Evolutionary conservation across 2,329 filamentous ascomycete species (phyloP), one percentile per base, ranked within the genome.

Genomic region (Penicillium sp.): DNA sequence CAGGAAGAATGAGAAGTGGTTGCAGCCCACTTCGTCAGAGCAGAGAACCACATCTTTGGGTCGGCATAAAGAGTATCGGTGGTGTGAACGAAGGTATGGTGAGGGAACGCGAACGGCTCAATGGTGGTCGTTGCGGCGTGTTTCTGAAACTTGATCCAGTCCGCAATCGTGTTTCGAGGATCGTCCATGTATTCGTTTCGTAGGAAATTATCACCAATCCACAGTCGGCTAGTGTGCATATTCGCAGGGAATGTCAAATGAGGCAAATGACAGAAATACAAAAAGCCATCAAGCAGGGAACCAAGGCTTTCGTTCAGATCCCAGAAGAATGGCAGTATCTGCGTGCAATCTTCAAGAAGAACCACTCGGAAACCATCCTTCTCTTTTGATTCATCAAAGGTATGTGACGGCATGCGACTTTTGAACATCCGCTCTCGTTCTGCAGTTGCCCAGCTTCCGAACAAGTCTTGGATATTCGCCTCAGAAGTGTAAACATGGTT

Each of bases 311-410:
- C 19, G 2, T 57, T 56, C 8, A 59, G 46, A 5, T 61, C 62
- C 46, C 60, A 63, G 33, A 72, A 69, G 8, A 53, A 68, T 52
- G 55, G 79, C 62, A 96, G 67, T 28, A 88, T 79, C 0, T 83
- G 79, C 58, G 84, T 76, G 19, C 97, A 78, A 69, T 97, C 94
- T 0, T 85, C 83, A 63, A 87, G 91, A 67, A 97, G 83, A 43
- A 96, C 83, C 4, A 94, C 84, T 35, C 91, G 83, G 62, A 89
- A 96, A 0, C 91, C 89, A 66, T 97, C 93, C 56, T 92, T 88
- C 60, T 90, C 88, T 16, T 82, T 83, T 2, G 84, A 81, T 26
- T 91, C 86, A 68, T 97, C 91, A 57, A 88, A 78, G 0, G 88
- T 88, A 46, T 89, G 84, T 16, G 89, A 89, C 6, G 91, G 90